Conservation (phyloP, 345 rosid species). For the Pugionium dolabratum region DNA sequence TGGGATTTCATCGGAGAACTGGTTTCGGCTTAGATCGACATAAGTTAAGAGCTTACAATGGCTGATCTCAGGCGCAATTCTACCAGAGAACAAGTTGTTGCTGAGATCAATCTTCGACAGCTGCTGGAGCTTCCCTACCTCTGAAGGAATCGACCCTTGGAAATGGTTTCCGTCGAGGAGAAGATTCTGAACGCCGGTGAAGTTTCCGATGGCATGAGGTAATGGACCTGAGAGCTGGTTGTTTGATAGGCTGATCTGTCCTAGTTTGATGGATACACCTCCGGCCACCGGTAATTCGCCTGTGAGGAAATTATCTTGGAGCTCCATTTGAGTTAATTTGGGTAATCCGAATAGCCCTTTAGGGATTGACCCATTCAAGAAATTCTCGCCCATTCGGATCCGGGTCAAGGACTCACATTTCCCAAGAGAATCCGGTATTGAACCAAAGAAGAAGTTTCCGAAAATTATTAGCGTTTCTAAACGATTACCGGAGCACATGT, state of each 20-base stretch:
- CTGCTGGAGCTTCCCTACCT: slow-evolving; percentile 76
- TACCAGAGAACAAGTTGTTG: slow-evolving; percentile 67
- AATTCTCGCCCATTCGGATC: slow-evolving; percentile 91
- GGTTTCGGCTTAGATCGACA: slow-evolving; percentile 80
- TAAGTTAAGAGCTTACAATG: slow-evolving; percentile 75
- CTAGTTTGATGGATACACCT: slow-evolving; percentile 53
- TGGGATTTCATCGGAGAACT: slow-evolving; percentile 76
- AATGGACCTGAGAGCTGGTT: slow-evolving; percentile 73
- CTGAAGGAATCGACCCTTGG: slow-evolving; percentile 68
- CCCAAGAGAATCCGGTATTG: slow-evolving; percentile 75
- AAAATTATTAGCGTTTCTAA: slow-evolving; percentile 73
- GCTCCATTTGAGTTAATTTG: slow-evolving; percentile 69
- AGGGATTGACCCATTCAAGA: slow-evolving; percentile 80
- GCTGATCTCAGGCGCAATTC: slow-evolving; percentile 67
- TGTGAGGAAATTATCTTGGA: slow-evolving; percentile 64
- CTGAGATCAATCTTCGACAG: slow-evolving; percentile 82
- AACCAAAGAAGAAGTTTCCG: slow-evolving; percentile 71
- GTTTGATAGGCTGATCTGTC: slow-evolving; percentile 77
- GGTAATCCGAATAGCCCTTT: slow-evolving; percentile 77
- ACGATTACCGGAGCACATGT: slow-evolving; percentile 67
- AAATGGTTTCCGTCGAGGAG: slow-evolving; percentile 87
- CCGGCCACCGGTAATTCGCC: slow-evolving; percentile 66
- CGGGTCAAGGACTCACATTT: slow-evolving; percentile 66
- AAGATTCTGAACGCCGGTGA: slow-evolving; percentile 78
- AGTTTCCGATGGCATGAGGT: slow-evolving; percentile 73